Evolutionary conservation across 2,329 filamentous ascomycete species (phyloP), one percentile per base, ranked within the genome.

Genomic region (Epichloe sibirici): DNA sequence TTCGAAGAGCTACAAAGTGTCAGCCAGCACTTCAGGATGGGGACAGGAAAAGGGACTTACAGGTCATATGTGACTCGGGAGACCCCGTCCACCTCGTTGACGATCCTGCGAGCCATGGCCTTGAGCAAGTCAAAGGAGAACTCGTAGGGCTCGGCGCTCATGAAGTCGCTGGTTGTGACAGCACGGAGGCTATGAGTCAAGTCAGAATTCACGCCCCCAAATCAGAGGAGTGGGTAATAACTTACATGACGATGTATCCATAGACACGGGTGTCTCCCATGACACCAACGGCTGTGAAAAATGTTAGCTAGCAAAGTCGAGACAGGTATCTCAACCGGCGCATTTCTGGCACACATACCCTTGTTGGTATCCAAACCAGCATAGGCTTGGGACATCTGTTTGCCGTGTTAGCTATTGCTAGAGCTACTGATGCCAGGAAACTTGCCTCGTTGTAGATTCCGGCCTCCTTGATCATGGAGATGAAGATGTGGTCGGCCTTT

Each of bases 401-500:
- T 12, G 13, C 2, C 6, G 21, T 56, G 35, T 57, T 43, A 56
- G 51, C 45, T 49, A 49, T 53, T 40, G n/a, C 45, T 52, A 51
- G 17, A 15, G 13, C n/a, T n/a, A 2, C 3, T 7, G 13, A n/a
- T 17, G 17, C 13, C 45, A 15, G 8, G 15, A 28, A 17, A 39
- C 53, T 52, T 28, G 66, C 66, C 61, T 90, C 68, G 53, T 85
- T 69, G 66, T 91, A 91, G 25, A 90, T 67, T 9, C 86, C 87
- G 0, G 84, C 84, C 52, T 79, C 78, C 61, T 73, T 75, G 69
- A 91, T 90, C 76, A 84, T 82, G 56, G 77, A 75, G 59, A 90
- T 89, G 70, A 87, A 90, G 63, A 91, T 90, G 62, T 81, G 64
- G 62, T 90, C 88, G 1, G 86, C 87, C 64, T 86, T 74, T n/a